Evolutionary conservation across 2,329 filamentous ascomycete species (phyloP).

Genomic region (Ophiostoma triangulosporum): DNA sequence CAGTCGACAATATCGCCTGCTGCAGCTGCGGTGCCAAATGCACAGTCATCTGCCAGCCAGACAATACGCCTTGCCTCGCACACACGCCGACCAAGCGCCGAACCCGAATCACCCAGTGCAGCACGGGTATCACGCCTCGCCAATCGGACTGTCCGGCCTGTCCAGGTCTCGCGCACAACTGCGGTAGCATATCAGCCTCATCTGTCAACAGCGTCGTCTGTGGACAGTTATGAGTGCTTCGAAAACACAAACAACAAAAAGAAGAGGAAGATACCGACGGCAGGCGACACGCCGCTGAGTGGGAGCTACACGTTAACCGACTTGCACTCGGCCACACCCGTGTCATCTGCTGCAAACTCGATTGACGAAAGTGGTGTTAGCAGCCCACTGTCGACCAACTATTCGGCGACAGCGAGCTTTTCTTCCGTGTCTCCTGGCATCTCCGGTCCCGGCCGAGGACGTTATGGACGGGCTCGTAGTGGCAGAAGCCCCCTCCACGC

Average conservation of each 20-base stretch:
- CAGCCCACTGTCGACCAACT: constrained; percentile 5
- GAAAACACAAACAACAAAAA: constrained; percentile 99
- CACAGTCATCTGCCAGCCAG: not conserved
- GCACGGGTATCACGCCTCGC: constrained; percentile 8
- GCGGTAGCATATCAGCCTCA: constrained; percentile 28
- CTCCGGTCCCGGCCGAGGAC: constrained; percentile 72
- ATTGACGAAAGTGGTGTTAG: constrained; percentile 5
- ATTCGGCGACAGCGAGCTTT: constrained; percentile 28
- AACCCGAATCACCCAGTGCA: constrained; percentile 33
- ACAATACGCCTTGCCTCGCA: not conserved
- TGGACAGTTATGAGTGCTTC: constrained; percentile 90
- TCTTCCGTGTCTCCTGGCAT: constrained; percentile 53
- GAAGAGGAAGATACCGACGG: constrained; percentile 93
- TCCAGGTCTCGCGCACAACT: constrained; percentile 1
- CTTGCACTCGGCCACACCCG: constrained; percentile 17
- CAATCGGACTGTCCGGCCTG: constrained; percentile 4
- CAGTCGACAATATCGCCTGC: not conserved
- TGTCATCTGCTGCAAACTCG: constrained; percentile 12
- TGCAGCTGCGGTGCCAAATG: not conserved
- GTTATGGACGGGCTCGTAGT: constrained; percentile 56
- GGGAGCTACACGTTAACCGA: constrained; percentile 28
- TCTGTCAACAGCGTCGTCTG: constrained; percentile 54
- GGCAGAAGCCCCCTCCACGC: constrained; percentile 49
- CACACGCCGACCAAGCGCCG: constrained; percentile 34
- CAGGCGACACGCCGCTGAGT: constrained; percentile 49